Conservation (phyloP, 176 grass and related monocot genomes). For the Aechmea fasciata region DNA sequence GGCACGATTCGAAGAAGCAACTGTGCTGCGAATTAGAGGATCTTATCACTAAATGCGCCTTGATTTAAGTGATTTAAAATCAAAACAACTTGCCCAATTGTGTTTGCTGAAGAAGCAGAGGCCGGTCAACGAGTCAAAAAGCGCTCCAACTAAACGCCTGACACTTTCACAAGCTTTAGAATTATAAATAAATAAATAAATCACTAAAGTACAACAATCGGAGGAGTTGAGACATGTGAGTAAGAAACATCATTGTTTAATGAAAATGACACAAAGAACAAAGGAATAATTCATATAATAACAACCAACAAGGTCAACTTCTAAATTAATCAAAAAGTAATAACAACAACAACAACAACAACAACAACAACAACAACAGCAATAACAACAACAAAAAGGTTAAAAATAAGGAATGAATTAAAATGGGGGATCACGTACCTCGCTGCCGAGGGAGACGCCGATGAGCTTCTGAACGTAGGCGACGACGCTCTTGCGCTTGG, state of each 20-base stretch:
- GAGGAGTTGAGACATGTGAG: too few relatives aligned
- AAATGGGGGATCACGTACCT: constrained; percentile 21
- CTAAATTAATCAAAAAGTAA: neutral
- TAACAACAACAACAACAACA: neutral
- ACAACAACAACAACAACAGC: neutral
- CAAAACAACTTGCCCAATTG: too few relatives aligned
- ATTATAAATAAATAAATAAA: too few relatives aligned
- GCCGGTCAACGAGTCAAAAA: too few relatives aligned
- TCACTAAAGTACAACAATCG: too few relatives aligned
- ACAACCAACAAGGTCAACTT: neutral
- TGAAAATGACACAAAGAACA: neutral
- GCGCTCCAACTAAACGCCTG: too few relatives aligned
- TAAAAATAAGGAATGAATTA: neutral
- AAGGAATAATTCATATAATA: neutral
- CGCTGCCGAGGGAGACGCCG: constrained; percentile 40
- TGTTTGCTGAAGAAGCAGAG: too few relatives aligned
- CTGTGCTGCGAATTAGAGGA: too few relatives aligned
- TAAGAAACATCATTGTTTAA: neutral
- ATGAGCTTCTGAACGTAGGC: constrained; percentile 48
- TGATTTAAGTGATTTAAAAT: too few relatives aligned
- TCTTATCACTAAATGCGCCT: too few relatives aligned
- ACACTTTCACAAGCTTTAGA: too few relatives aligned
- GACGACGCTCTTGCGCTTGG: constrained; percentile 35
- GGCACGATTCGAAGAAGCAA: too few relatives aligned
- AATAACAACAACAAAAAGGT: neutral